Evolutionary conservation across 805 yeast genomes (phyloP).

Genomic region (Candida chilensis): DNA sequence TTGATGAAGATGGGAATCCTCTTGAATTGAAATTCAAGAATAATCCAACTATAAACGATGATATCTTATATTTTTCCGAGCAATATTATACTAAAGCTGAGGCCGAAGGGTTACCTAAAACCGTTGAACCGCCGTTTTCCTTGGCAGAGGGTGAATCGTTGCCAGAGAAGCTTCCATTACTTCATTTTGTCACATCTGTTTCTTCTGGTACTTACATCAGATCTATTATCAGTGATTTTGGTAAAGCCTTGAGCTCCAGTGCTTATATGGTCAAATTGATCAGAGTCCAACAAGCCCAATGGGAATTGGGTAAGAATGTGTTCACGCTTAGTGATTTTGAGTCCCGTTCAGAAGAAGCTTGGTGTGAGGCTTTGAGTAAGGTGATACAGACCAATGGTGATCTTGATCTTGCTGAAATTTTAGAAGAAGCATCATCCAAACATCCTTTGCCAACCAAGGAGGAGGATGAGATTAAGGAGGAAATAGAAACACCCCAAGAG

Average conservation of each 20-base stretch:
- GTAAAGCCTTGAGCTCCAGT: constrained; percentile 68
- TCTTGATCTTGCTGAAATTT: constrained; percentile 15
- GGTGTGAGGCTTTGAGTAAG: constrained; percentile 57
- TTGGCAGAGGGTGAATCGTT: constrained; percentile 22
- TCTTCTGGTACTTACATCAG: constrained; percentile 95
- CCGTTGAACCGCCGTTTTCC: constrained; percentile 25
- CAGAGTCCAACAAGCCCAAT: constrained; percentile 71
- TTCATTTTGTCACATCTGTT: constrained; percentile 71
- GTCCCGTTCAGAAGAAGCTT: constrained; percentile 46
- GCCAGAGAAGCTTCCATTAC: constrained; percentile 39
- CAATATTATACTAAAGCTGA: constrained; percentile 39
- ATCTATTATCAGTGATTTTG: constrained; percentile 82
- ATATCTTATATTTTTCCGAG: constrained; percentile 48
- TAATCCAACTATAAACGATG: constrained; percentile 53
- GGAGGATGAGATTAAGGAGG: constrained; percentile 3
- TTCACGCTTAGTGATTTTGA: constrained; percentile 62
- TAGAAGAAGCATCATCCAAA: constrained; percentile 5
- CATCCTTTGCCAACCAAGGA: constrained; percentile 1
- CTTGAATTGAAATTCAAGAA: constrained; percentile 32
- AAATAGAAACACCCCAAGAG: not conserved
- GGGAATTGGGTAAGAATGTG: constrained; percentile 68
- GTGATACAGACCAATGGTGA: constrained; percentile 34
- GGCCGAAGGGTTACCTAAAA: constrained; percentile 25
- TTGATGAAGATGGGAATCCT: constrained; percentile 39
- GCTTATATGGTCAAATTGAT: constrained; percentile 84